These are phyloP conservation scores for Venturia asperata DNA, from an alignment of 2,329 filamentous ascomycete genomes.

Conservation along the genomic window DNA sequence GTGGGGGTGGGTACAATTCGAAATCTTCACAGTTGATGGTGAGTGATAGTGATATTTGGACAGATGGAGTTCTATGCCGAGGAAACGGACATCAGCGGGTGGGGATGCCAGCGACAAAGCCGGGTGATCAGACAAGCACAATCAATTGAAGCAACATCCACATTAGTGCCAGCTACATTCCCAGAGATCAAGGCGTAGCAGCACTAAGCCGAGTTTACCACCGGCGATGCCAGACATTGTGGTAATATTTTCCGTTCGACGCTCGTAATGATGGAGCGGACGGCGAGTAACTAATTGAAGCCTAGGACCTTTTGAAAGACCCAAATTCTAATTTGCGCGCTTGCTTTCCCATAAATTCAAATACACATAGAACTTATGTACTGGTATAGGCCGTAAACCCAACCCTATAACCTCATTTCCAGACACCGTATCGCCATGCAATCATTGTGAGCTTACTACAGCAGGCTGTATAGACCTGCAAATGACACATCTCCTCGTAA, in stretches of 20 bases:
- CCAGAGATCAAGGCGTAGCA: background rate
- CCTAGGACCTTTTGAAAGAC: background rate
- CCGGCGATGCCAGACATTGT: background rate
- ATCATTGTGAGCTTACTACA: constrained; percentile 6
- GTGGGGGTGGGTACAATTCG: background rate
- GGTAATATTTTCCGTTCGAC: constrained; percentile 9
- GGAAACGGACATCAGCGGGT: background rate
- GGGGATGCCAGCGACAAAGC: background rate
- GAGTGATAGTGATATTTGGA: no score
- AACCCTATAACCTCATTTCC: background rate
- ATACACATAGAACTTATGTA: constrained; percentile 7
- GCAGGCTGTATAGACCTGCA: constrained; percentile 4
- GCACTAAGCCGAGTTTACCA: background rate
- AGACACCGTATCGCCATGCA: constrained; percentile 12
- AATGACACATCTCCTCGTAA: background rate
- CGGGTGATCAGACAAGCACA: background rate
- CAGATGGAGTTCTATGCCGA: background rate
- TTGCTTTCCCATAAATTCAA: constrained; percentile 10
- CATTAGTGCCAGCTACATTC: background rate
- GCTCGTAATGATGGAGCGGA: constrained; percentile 1
- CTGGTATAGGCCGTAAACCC: constrained; percentile 11
- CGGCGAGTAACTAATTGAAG: constrained; percentile 5
- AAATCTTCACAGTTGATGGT: no score
- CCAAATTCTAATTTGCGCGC: background rate
- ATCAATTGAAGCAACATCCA: background rate